A percentile compares a stretch with the other conserved stretches of the same genome.
These are phyloP conservation scores for Populus pruinosa DNA, from an alignment of 345 rosid genomes.

Conservation along the genomic window DNA sequence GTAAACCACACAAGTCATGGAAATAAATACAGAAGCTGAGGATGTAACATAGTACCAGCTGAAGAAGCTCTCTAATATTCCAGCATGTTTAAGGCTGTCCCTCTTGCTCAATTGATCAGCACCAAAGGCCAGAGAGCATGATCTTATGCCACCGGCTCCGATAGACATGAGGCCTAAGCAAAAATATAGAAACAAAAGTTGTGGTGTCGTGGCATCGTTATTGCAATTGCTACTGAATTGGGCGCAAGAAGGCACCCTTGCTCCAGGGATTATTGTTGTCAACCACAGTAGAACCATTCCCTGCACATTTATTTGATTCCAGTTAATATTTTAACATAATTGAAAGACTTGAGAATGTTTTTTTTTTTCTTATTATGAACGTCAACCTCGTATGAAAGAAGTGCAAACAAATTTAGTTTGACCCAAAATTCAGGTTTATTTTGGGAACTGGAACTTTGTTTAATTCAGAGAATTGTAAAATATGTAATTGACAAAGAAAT, in stretches of 20 bases:
- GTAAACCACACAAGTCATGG: constrained; percentile 41
- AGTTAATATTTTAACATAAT: too few relatives aligned
- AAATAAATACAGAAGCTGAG: constrained; percentile 25
- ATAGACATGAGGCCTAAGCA: constrained; percentile 50
- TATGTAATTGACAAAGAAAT: too few relatives aligned
- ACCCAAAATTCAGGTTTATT: too few relatives aligned
- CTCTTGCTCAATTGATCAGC: constrained; percentile 57
- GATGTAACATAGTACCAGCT: constrained; percentile 39
- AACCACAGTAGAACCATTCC: constrained; percentile 23
- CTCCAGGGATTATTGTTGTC: constrained; percentile 59
- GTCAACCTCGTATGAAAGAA: too few relatives aligned
- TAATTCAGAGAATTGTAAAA: too few relatives aligned
- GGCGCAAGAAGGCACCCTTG: constrained; percentile 51
- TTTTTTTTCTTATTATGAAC: too few relatives aligned
- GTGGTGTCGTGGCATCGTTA: constrained; percentile 41
- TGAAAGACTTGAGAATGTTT: too few relatives aligned
- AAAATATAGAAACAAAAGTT: constrained; percentile 41
- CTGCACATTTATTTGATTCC: not conserved
- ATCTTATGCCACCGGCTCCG: constrained; percentile 66
- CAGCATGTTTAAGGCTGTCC: constrained; percentile 42
- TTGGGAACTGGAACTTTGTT: too few relatives aligned
- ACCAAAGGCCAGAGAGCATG: constrained; percentile 66
- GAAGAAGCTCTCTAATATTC: constrained; percentile 40
- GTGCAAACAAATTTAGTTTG: too few relatives aligned
- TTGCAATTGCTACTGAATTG: constrained; percentile 31